Base-by-base conservation (phyloP, 495 filamentous ascomycete species). In the Sabuloglossum arenarium region DNA sequence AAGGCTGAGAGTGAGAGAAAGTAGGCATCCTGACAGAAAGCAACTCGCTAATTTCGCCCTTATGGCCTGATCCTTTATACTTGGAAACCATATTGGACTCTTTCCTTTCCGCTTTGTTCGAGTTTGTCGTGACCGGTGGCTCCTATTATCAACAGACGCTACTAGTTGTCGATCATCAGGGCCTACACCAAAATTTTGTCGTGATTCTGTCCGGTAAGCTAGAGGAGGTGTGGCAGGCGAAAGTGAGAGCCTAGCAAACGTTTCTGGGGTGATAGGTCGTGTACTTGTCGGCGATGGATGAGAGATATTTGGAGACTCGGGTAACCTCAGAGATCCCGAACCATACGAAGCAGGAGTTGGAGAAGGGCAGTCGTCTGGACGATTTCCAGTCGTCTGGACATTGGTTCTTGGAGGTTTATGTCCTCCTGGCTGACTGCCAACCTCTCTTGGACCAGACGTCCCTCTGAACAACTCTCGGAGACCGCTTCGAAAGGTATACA, bases 31-130 rank as follows among this genome's bases (percentile, higher is more conserved):
- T 16, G 77, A 77, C 5, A 79, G 71, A 56, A 80, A 70, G 62
- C 73, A 75, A 14, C 74, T 71, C 59, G 83, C 65, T 23, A 84
- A 70, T 56, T 79, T 80, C 53, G 68, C 64, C 53, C 75, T 68
- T 29, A 77, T 68, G 37, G 68, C 68, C n/a, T 68, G 63, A 56
- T 77, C 74, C 61, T 70, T 74, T 50, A 81, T 62, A 61, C 71
- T 71, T 19, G 76, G 73, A 54, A 75, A 70, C 58, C 73, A 77
- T 45, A 72, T 73, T 31, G 74, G 62, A 31, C 21, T 39, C 39
- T 37, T 52, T 58, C n/a, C 23, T 55, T 32, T 58, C 53, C 53
- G 24, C 4, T 37, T 34, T 6, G 10, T 6, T 5, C 53, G 27
- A 6, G 16, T 1, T 43, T 39, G n/a, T 37, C n/a, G n/a, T 2